Conservation (phyloP, 2,329 filamentous ascomycete species). For the Ophiostoma montium region DNA sequence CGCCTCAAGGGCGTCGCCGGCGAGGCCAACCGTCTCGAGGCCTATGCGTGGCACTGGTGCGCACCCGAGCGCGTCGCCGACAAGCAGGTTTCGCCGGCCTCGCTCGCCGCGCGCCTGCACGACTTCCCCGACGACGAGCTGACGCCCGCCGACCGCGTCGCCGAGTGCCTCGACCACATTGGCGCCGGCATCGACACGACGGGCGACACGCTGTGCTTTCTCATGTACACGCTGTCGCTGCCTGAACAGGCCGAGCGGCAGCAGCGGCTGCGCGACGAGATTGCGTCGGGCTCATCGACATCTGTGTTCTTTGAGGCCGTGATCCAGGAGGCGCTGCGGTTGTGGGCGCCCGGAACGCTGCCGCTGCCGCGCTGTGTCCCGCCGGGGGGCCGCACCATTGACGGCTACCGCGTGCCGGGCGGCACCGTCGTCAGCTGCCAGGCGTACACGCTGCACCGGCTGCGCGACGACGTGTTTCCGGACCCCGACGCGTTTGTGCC, state of each 20-base stretch:
- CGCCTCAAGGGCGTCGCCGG: conserved; percentile 1
- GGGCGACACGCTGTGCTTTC: conserved; percentile 52
- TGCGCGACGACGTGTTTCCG: conserved; percentile 53
- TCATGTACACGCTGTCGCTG: conserved; percentile 56
- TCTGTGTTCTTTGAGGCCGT: conserved; percentile 34
- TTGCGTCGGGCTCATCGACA: conserved; percentile 16
- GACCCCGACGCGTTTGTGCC: conserved; percentile 65
- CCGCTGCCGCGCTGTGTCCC: conserved; percentile 41
- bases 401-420: conserved; percentile 31
- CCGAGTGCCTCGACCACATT: conserved; percentile 60
- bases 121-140: conserved; percentile 1
- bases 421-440: conserved; percentile 45
- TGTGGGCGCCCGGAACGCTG: conserved; percentile 50
- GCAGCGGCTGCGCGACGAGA: conserved; percentile 35
- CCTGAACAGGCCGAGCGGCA: conserved; percentile 38
- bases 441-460: conserved; percentile 42
- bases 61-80: background rate
- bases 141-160: conserved; percentile 15
- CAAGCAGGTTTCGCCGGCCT: background rate
- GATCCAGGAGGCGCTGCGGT: conserved; percentile 44
- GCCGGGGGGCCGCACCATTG: background rate
- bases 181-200: conserved; percentile 58
- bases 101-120: conserved; percentile 4
- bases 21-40: background rate
- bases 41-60: conserved; percentile 2